Conservation (phyloP, 257 asterid genomes). For the Knoxia roxburghii region DNA sequence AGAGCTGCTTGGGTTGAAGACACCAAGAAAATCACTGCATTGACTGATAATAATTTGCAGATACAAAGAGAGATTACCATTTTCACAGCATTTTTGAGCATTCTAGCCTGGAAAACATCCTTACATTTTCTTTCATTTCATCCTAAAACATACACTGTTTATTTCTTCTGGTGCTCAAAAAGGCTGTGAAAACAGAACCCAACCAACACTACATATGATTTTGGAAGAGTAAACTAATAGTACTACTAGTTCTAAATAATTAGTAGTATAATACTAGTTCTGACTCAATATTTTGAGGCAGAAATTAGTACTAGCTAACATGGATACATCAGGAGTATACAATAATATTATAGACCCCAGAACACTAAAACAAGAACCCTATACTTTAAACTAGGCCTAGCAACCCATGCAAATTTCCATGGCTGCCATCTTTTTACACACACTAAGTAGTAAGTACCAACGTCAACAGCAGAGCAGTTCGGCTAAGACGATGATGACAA, state of each 20-base stretch:
- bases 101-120: constrained; percentile 13
- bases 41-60: constrained; percentile 8
- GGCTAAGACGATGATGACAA: neutral
- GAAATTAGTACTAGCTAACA: neutral
- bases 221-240: neutral
- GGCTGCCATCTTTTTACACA: constrained; percentile 8
- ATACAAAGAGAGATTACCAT: constrained; percentile 43
- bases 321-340: neutral
- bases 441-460: no score
- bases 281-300: no score
- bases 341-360: neutral
- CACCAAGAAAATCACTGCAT: neutral
- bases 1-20: neutral
- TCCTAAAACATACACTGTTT: neutral
- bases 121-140: neutral
- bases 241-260: neutral
- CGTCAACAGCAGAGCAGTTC: neutral
- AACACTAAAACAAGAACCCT: neutral
- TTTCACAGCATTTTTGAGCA: constrained; percentile 72
- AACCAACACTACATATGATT: neutral
- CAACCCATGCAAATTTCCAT: neutral
- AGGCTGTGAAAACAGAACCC: constrained; percentile 70
- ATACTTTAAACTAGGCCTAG: neutral
- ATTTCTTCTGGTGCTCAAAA: constrained; percentile 28
- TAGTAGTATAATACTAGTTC: no score